A percentile compares a stretch with the other conserved stretches of the same genome.
Conservation (phyloP, 768 basidiomycete species). For the Lactarius vividus region DNA sequence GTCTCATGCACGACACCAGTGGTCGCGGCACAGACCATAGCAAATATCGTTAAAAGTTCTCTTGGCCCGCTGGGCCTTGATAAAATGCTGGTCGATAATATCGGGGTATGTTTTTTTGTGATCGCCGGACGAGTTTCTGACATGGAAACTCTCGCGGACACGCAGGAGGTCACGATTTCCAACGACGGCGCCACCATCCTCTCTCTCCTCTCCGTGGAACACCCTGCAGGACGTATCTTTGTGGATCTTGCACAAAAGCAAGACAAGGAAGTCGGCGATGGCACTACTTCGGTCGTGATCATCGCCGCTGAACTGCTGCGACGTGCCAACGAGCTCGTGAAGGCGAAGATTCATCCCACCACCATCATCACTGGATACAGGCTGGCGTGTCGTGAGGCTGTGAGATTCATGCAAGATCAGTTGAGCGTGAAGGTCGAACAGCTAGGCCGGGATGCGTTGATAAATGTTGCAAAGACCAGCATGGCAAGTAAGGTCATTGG, state of each 20-base stretch:
- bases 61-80: slow-evolving; percentile 93
- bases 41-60: slow-evolving; percentile 96
- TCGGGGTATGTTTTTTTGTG: slow-evolving; percentile 64
- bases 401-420: slow-evolving; percentile 97
- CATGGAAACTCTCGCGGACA: slow-evolving; percentile 24
- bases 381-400: slow-evolving; percentile 94
- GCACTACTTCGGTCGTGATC: slow-evolving; percentile 97
- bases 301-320: slow-evolving; percentile 96
- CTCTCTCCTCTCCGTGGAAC: slow-evolving; percentile 87
- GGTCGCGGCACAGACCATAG: slow-evolving; percentile 91
- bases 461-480: slow-evolving; percentile 96
- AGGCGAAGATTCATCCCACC: slow-evolving; percentile 97
- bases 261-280: slow-evolving; percentile 99
- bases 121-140: slow-evolving; percentile 6
- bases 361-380: slow-evolving; percentile 99
- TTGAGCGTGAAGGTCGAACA: slow-evolving; percentile 91
- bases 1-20: slow-evolving; percentile 49
- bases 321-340: slow-evolving; percentile 96
- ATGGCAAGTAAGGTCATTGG: slow-evolving; percentile 99
- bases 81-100: slow-evolving; percentile 98
- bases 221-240: slow-evolving; percentile 96
- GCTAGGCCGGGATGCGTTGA: slow-evolving; percentile 86
- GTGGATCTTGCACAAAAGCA: slow-evolving; percentile 99
- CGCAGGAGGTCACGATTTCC: slow-evolving; percentile 96
- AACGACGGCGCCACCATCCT: slow-evolving; percentile 99